Evolutionary conservation across 192 early-diverging fungal species (phyloP).

Genomic region (Anaeromyces robustus): DNA sequence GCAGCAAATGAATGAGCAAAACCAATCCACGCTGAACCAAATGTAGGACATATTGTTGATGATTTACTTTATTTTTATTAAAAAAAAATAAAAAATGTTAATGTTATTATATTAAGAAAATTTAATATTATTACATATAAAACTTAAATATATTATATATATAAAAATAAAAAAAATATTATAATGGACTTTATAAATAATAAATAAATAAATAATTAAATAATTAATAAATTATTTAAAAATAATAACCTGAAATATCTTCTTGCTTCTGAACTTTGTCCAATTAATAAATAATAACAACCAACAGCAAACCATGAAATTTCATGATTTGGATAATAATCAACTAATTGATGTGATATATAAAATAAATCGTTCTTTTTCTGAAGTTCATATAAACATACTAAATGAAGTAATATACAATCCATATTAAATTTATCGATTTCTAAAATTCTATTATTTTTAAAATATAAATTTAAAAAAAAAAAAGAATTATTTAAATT

Average conservation of each 20-base stretch:
- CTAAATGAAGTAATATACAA: constrained; percentile 44
- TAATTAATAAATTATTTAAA: not conserved
- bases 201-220: constrained; percentile 1
- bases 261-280: constrained; percentile 42
- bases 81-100: too few species aligned
- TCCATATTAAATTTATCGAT: constrained; percentile 36
- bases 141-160: too few species aligned
- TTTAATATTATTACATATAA: too few species aligned
- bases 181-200: too few species aligned
- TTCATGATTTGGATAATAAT: constrained; percentile 33
- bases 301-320: constrained; percentile 66
- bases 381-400: constrained; percentile 45
- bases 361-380: constrained; percentile 51
- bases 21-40: constrained; percentile 61
- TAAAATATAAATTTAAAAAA: too few species aligned
- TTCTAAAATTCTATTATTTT: constrained; percentile 31
- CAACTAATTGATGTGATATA: constrained; percentile 54
- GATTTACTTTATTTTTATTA: constrained; percentile 27
- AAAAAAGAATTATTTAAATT: too few species aligned
- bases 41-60: constrained; percentile 36
- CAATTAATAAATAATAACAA: constrained; percentile 51
- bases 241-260: constrained; percentile 32
- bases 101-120: too few species aligned
- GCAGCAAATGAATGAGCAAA: constrained; percentile 62
- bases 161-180: too few species aligned